These are phyloP conservation scores for Dendrobium nobile DNA, from an alignment of 106 monocot species.

Conservation along the genomic window DNA sequence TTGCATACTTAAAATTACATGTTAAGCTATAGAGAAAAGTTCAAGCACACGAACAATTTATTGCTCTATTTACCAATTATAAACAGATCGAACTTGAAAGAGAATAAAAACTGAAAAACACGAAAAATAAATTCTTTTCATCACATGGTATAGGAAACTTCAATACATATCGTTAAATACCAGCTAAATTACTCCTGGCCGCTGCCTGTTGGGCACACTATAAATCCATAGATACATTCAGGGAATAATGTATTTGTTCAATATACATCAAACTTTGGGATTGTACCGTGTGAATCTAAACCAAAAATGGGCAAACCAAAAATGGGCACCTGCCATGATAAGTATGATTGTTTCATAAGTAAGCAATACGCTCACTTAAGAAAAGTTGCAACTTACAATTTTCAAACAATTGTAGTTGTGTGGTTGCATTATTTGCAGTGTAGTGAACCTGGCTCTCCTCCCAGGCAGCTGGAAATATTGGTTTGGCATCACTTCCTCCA, in stretches of 20 bases:
- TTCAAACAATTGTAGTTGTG: constrained; percentile 1
- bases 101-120: neutral
- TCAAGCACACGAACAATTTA: neutral
- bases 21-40: neutral
- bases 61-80: neutral
- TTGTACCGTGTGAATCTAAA: neutral
- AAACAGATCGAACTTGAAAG: neutral
- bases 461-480: constrained; percentile 3
- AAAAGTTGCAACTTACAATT: neutral
- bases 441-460: neutral
- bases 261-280: neutral
- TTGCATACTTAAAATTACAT: too few relatives aligned
- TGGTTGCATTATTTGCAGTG: neutral
- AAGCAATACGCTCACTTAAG: neutral
- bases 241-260: neutral
- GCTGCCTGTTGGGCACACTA: too few relatives aligned
- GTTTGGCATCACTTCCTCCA: neutral
- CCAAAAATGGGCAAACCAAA: neutral
- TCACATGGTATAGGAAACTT: neutral
- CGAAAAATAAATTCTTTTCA: neutral
- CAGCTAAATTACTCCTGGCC: too few relatives aligned
- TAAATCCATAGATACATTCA: neutral
- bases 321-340: neutral
- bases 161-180: too few relatives aligned
- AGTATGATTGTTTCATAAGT: neutral